Evolutionary conservation across 345 rosid species (phyloP).

Genomic region (Syzygium grande): DNA sequence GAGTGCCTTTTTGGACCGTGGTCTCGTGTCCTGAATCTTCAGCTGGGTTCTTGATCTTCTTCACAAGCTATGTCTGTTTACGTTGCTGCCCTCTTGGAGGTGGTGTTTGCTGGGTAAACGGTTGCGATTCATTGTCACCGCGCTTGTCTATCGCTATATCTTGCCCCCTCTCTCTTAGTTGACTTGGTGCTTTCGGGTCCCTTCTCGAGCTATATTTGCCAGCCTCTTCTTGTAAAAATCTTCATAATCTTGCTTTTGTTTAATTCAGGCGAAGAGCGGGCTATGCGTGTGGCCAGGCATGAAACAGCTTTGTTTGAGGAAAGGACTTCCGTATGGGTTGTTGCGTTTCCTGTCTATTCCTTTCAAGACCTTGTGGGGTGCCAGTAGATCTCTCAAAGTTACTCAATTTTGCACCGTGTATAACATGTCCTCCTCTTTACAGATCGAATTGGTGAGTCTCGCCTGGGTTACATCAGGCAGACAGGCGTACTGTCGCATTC

Average conservation of each 20-base stretch:
- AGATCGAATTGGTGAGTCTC: constrained; percentile 78
- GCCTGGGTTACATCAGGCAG: not conserved
- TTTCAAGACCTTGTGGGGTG: constrained; percentile 85
- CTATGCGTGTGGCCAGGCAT: constrained; percentile 71
- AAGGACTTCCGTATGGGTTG: constrained; percentile 76
- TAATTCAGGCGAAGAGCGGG: constrained; percentile 58
- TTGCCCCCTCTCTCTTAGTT: not conserved
- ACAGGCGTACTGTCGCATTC: not conserved
- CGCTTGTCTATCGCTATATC: not conserved
- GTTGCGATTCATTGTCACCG: not conserved
- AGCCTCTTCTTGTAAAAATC: not conserved
- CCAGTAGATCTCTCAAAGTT: constrained; percentile 76
- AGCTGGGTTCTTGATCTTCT: not conserved
- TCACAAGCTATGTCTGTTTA: not conserved
- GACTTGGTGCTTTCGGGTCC: not conserved
- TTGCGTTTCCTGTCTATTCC: constrained; percentile 70
- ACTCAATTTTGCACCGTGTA: constrained; percentile 88
- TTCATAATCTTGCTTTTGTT: not conserved
- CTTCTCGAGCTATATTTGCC: not conserved
- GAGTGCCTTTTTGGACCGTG: not conserved
- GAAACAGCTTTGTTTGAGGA: constrained; percentile 81
- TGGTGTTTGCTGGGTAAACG: not conserved
- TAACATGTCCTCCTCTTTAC: constrained; percentile 66
- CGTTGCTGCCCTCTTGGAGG: not conserved
- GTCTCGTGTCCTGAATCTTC: not conserved